Evolutionary conservation across 2,329 filamentous ascomycete genomes (phyloP).

Genomic region (Phaeosphaeria sp.): DNA sequence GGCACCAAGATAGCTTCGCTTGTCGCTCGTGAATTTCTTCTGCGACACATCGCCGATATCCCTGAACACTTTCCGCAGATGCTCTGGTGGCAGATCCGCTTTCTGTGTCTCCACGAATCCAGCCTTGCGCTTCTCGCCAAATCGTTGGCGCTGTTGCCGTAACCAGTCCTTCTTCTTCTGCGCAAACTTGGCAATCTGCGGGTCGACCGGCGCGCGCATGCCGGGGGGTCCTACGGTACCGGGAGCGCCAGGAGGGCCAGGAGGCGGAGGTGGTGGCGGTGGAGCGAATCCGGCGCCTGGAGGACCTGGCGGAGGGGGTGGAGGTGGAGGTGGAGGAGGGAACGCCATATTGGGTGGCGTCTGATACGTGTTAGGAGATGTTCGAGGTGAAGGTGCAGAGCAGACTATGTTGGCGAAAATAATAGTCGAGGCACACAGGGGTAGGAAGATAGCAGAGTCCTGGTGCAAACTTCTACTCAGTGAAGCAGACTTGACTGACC

Average conservation of each 20-base stretch:
- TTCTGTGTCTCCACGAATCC: slow-evolving; percentile 98
- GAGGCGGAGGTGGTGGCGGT: slow-evolving; percentile 67
- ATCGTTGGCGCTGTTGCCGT: slow-evolving; percentile 86
- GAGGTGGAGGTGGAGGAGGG: slow-evolving; percentile 52
- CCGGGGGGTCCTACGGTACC: slow-evolving; percentile 60
- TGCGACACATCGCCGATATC: slow-evolving; percentile 99
- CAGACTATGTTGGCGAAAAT: background rate
- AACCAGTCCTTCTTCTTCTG: slow-evolving; percentile 99
- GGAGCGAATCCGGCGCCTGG: slow-evolving; percentile 33
- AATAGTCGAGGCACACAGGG: slow-evolving; percentile 1
- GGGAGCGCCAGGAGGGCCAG: slow-evolving; percentile 59
- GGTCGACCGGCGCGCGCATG: slow-evolving; percentile 79
- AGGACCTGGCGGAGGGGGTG: slow-evolving; percentile 35
- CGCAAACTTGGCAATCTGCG: slow-evolving; percentile 90
- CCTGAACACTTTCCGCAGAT: slow-evolving; percentile 96
- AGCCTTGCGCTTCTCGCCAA: slow-evolving; percentile 94
- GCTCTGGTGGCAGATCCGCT: slow-evolving; percentile 97
- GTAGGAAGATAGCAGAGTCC: background rate
- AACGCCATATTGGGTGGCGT: slow-evolving; percentile 29
- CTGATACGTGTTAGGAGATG: background rate
- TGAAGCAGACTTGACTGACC: background rate
- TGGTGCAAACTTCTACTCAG: background rate
- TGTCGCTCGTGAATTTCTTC: slow-evolving; percentile 99
- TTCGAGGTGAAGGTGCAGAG: background rate
- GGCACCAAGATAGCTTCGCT: slow-evolving; percentile 95